Base-by-base conservation (phyloP, 1,284 basidiomycete species). In the Malassezia vespertilionis region DNA sequence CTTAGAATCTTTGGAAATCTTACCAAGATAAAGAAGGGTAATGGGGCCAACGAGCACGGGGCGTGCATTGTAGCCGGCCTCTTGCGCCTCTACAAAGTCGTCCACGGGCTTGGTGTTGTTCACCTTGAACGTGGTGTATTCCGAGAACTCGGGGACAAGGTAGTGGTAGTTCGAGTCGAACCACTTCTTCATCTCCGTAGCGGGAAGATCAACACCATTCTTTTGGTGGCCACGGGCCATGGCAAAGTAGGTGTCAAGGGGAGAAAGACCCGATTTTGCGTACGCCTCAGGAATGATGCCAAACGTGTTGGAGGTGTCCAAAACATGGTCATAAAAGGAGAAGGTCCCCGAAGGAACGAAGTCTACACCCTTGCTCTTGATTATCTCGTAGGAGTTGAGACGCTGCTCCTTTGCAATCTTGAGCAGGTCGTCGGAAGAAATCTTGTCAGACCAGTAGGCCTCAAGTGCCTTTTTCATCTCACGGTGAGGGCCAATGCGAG, bases 101-200 rank as follows among this genome's bases (percentile, higher is more conserved):
- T 84, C 83, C 56, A 96, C 79, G 52, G 84, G 82, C 60, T 71
- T 71, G 78, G 93, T 93, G 83, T 93, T 93, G 76, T 83, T 80
- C 72, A 97, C 78, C 76, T 89, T 88, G 82, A 97, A 96, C 61
- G 90, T 82, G 52, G 85, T 87, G 67, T 79, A 77, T 54, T 89
- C 84, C 18, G 86, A 85, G 75, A 97, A 81, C 77, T 97, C 93
- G 54, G 90, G 91, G 57, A 96, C 91, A 75, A 97, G 88, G 72
- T 84, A 91, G 78, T 97, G 93, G 79, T 97, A 97, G 82, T 97
- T 99, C 48, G 90, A 95, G 77, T 97, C 91, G 75, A 96, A 97
- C 87, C 89, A 95, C 76, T 93, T 95, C 81, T 93, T 93, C 91
- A 96, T 97, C 78, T 96, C 91, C 63, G 81, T 90, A 44, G 91